Percentiles rank a stretch among this genome's conserved stretches.
Evolutionary conservation across 805 yeast species (phyloP).

Genomic region (Saccharomycopsis schoenii): DNA sequence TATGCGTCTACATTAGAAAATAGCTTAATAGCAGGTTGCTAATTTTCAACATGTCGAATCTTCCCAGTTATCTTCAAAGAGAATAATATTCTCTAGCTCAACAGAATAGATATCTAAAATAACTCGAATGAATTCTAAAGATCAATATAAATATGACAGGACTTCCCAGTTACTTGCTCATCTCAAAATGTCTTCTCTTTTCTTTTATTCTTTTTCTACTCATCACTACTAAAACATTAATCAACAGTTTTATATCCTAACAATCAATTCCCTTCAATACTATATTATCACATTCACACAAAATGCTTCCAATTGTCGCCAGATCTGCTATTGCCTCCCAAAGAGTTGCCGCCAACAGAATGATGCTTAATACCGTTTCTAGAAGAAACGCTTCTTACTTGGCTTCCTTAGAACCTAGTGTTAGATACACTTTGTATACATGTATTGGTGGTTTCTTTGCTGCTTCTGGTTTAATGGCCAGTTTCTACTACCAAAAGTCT

Average conservation of each 20-base stretch:
- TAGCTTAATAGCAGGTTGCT: neutral
- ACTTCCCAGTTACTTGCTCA: too few species aligned
- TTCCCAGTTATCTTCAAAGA: neutral
- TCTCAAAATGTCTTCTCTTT: neutral
- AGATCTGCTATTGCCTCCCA: slow-evolving; percentile 2
- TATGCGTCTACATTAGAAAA: neutral
- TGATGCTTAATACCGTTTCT: slow-evolving; percentile 42
- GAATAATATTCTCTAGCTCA: slow-evolving; percentile 26
- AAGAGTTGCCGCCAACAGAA: slow-evolving; percentile 3
- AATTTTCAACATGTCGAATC: neutral
- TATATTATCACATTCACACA: neutral
- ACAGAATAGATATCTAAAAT: too few species aligned
- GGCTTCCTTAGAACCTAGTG: slow-evolving; percentile 64
- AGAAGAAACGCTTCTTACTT: slow-evolving; percentile 48
- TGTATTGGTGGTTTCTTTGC: slow-evolving; percentile 13
- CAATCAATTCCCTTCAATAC: neutral
- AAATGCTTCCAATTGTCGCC: slow-evolving; percentile 9
- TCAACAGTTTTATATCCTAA: neutral
- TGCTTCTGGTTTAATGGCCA: slow-evolving; percentile 15
- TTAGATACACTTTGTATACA: slow-evolving; percentile 39
- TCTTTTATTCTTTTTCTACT: neutral
- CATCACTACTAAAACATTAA: neutral
- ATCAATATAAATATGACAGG: neutral
- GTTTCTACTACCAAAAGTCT: slow-evolving; percentile 15
- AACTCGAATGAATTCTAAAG: too few species aligned